A percentile compares a stretch with the other conserved stretches of the same genome.
Evolutionary conservation across 208 protist genomes (phyloP).

Genomic region (Acanthamoeba polyphaga): DNA sequence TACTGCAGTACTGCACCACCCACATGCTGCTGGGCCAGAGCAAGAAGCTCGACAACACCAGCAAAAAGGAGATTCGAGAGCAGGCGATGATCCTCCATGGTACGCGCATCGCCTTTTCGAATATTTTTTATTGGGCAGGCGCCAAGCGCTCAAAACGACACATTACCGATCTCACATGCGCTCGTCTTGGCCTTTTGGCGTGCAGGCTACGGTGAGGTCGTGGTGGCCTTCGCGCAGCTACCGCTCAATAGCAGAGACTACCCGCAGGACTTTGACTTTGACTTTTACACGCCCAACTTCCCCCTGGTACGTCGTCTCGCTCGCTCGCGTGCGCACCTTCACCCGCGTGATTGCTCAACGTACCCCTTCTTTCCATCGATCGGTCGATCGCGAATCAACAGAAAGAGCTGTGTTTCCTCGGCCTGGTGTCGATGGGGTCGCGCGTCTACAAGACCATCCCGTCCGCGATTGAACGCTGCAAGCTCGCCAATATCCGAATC

Average conservation of each 20-base stretch:
- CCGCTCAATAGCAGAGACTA: background rate
- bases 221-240: slow-evolving; percentile 38
- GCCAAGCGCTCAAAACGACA: background rate
- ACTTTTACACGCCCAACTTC: slow-evolving; percentile 69
- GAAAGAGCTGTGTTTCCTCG: slow-evolving; percentile 73
- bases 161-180: background rate
- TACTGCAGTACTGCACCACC: slow-evolving; percentile 34
- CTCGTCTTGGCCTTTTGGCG: background rate
- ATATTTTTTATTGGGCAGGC: too few relatives aligned
- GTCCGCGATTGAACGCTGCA: slow-evolving; percentile 35
- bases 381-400: background rate
- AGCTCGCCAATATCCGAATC: slow-evolving; percentile 34
- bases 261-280: slow-evolving; percentile 33
- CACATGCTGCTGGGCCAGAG: background rate
- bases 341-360: too few relatives aligned
- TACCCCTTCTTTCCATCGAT: background rate
- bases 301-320: slow-evolving; percentile 12
- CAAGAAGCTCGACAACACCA: slow-evolving; percentile 57
- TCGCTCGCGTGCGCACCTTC: too few relatives aligned
- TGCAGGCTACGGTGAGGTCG: slow-evolving; percentile 1
- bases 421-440: slow-evolving; percentile 48
- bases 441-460: slow-evolving; percentile 33
- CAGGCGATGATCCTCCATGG: slow-evolving; percentile 11
- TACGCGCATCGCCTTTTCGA: too few relatives aligned
- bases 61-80: slow-evolving; percentile 2